phyloP scores from a whole-genome alignment of 2,329 filamentous ascomycete genomes.

The Tolypocladium tundrense region DNA sequence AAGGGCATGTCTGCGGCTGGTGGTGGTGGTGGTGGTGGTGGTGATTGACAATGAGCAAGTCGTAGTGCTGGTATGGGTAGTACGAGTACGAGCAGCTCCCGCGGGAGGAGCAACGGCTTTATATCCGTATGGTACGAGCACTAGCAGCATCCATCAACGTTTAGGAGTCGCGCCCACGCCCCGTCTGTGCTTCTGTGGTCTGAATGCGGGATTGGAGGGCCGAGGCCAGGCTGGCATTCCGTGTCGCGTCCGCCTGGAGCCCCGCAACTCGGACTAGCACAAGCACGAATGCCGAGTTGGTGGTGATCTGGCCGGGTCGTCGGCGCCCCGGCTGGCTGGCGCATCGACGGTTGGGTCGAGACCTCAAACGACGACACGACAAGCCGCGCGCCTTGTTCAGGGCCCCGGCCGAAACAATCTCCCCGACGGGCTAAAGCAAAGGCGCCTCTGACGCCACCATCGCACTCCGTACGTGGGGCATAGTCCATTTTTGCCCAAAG shows the following conservation, averaged over 20 bases:
- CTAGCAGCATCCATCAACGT: neutral
- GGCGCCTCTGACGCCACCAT: neutral
- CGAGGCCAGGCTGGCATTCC: neutral
- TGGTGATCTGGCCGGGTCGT: neutral
- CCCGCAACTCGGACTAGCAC: neutral
- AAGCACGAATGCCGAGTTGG: neutral
- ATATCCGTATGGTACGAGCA: neutral
- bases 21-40: neutral
- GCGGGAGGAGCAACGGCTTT: neutral
- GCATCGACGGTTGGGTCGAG: neutral
- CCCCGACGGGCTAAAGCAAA: neutral
- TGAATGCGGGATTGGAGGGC: neutral
- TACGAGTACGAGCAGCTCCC: neutral
- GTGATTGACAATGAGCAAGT: neutral
- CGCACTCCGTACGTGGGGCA: neutral
- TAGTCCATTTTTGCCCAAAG: neutral
- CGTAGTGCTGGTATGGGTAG: neutral
- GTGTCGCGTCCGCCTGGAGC: neutral
- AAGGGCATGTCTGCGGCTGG: conserved; percentile 28
- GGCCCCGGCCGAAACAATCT: neutral
- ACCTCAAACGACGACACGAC: neutral
- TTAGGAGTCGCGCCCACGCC: neutral
- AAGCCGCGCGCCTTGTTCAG: no score
- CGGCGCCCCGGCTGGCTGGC: neutral
- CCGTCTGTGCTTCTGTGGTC: no score